Evolutionary conservation across 129 eudicot species (phyloP).

Genomic region (Logfia minima): DNA sequence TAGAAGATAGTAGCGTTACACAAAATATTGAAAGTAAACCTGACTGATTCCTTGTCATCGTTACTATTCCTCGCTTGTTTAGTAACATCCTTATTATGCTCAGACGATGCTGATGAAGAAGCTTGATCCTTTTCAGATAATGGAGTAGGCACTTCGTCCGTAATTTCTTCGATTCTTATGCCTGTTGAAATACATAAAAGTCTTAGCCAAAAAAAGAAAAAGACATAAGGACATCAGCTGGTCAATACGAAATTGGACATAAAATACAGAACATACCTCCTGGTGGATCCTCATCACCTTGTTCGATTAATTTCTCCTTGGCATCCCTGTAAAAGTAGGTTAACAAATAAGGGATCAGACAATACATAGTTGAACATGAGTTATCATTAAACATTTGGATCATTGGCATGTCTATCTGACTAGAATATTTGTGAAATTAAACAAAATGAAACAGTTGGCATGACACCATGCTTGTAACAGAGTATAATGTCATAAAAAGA

Average conservation of each 20-base stretch:
- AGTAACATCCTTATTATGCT: conserved; percentile 40
- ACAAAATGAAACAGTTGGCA: neutral
- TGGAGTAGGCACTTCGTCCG: conserved; percentile 54
- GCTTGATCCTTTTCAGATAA: conserved; percentile 44
- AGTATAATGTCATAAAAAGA: neutral
- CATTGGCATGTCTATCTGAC: neutral
- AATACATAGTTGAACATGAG: no score
- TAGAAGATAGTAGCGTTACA: neutral
- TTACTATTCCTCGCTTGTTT: conserved; percentile 36
- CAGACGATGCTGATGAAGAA: conserved; percentile 31
- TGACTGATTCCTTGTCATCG: conserved; percentile 80
- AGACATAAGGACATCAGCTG: neutral
- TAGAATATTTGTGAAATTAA: neutral
- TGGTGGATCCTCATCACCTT: conserved; percentile 48
- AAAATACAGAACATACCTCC: conserved; percentile 48
- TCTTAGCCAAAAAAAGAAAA: neutral
- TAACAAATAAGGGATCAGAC: neutral
- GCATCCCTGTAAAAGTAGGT: conserved; percentile 51
- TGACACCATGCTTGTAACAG: conserved; percentile 1
- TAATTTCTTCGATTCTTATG: conserved; percentile 83
- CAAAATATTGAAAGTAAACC: conserved; percentile 38
- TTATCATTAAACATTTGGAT: neutral
- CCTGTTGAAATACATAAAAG: conserved; percentile 42
- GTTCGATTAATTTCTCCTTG: conserved; percentile 46
- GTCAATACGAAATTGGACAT: conserved; percentile 16